These are phyloP conservation scores for Phylloporus rhodoxanthus DNA, from an alignment of 768 basidiomycete genomes.

Conservation along the genomic window DNA sequence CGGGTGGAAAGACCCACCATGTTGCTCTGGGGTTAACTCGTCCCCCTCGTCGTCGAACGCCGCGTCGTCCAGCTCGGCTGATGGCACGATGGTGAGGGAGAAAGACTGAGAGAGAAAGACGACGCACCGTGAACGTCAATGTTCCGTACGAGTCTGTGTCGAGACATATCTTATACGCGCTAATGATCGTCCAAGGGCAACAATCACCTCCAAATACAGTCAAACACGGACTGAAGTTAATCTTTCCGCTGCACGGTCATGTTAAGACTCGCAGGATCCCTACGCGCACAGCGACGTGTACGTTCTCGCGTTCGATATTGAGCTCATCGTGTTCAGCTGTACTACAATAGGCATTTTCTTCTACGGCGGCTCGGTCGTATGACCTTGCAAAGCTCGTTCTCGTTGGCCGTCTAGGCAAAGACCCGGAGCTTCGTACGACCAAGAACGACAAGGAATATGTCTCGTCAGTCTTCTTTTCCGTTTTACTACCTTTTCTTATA, in stretches of 20 bases:
- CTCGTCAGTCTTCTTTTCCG: constrained; percentile 40
- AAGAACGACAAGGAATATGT: constrained; percentile 77
- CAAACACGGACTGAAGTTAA: constrained; percentile 9
- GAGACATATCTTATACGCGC: constrained; percentile 49
- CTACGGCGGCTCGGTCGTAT: constrained; percentile 44
- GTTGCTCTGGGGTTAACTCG: constrained; percentile 76
- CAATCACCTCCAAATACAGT: constrained; percentile 15
- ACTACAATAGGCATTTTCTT: constrained; percentile 54
- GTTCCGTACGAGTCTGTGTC: constrained; percentile 86
- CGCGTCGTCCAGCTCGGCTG: constrained; percentile 85
- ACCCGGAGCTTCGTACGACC: constrained; percentile 64
- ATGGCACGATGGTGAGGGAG: constrained; percentile 1
- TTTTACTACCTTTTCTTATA: not conserved
- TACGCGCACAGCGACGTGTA: constrained; percentile 44
- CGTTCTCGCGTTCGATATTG: constrained; percentile 17
- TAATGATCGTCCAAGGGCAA: constrained; percentile 3
- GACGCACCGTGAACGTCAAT: constrained; percentile 66
- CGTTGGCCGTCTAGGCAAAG: constrained; percentile 64
- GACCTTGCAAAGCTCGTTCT: constrained; percentile 75
- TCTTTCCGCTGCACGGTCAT: constrained; percentile 29
- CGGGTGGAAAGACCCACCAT: constrained; percentile 43
- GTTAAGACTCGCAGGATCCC: constrained; percentile 37
- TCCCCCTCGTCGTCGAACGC: constrained; percentile 73
- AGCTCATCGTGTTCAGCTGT: not conserved
- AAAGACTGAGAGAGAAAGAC: not conserved